Conservation (phyloP, 2,329 filamentous ascomycete species). For the Penicillium rolfsii region DNA sequence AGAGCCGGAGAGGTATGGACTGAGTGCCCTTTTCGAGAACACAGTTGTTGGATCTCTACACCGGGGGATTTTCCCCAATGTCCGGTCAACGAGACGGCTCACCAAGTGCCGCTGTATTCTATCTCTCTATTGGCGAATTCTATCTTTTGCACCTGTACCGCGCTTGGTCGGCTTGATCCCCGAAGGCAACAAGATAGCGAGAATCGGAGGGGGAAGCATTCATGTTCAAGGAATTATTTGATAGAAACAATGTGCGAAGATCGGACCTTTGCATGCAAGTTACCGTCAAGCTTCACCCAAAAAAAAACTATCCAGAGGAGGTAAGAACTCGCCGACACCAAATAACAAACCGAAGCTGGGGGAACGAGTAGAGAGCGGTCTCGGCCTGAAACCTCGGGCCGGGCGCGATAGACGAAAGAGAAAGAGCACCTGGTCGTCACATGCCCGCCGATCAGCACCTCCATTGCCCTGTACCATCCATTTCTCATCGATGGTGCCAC, state of each 20-base stretch:
- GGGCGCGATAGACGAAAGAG: neutral
- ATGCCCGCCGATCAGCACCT: conserved; percentile 5
- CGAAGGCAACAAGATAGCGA: conserved; percentile 1
- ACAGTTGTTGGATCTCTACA: neutral
- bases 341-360: neutral
- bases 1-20: neutral
- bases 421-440: neutral
- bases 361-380: neutral
- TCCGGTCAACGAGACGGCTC: neutral
- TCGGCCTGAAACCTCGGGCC: conserved; percentile 1
- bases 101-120: neutral
- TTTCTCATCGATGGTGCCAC: neutral
- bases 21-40: neutral
- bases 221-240: neutral
- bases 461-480: neutral
- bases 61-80: neutral
- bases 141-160: neutral
- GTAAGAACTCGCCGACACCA: neutral
- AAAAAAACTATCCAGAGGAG: neutral
- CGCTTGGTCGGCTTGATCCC: neutral
- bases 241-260: neutral
- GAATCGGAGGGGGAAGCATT: neutral
- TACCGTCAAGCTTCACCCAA: neutral
- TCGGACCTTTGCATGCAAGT: neutral
- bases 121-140: neutral